Evolutionary conservation across 2,329 filamentous ascomycete genomes (phyloP).

Genomic region (Aspergillus awamori): DNA sequence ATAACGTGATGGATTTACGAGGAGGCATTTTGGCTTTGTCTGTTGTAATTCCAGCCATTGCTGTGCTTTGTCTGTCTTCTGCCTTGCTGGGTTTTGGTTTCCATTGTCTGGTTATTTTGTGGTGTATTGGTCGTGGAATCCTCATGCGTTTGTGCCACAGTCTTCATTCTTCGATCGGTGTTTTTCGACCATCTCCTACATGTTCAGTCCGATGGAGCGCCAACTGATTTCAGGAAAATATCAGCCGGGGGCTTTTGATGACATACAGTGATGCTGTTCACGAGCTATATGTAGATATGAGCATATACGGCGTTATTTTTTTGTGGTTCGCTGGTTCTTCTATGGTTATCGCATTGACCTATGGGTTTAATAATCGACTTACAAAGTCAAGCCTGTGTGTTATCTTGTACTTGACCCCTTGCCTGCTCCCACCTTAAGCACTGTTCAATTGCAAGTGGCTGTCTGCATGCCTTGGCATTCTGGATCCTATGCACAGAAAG

Average conservation of each 20-base stretch:
- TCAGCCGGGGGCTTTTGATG: constrained; percentile 31
- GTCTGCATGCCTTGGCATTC: too few relatives aligned
- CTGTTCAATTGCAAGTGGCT: too few relatives aligned
- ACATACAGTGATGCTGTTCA: constrained; percentile 38
- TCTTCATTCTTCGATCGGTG: constrained; percentile 26
- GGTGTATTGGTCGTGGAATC: constrained; percentile 24
- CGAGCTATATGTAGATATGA: constrained; percentile 45
- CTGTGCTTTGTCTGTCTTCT: constrained; percentile 24
- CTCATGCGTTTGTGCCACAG: constrained; percentile 20
- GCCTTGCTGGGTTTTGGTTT: constrained; percentile 16
- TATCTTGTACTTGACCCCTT: background rate
- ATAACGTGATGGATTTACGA: constrained; percentile 27
- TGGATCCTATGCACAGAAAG: too few relatives aligned
- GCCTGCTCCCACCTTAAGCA: background rate
- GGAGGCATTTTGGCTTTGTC: constrained; percentile 33
- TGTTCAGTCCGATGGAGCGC: constrained; percentile 29
- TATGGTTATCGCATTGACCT: constrained; percentile 22
- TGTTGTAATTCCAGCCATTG: constrained; percentile 24
- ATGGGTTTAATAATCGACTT: constrained; percentile 26
- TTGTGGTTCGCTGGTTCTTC: constrained; percentile 26
- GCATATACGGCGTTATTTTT: constrained; percentile 41
- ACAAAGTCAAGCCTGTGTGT: constrained; percentile 24
- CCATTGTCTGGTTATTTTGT: constrained; percentile 18
- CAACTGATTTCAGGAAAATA: constrained; percentile 24
- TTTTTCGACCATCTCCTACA: constrained; percentile 32